Evolutionary conservation across 2,329 filamentous ascomycete genomes (phyloP).

Genomic region (Zymoseptoria brevis): DNA sequence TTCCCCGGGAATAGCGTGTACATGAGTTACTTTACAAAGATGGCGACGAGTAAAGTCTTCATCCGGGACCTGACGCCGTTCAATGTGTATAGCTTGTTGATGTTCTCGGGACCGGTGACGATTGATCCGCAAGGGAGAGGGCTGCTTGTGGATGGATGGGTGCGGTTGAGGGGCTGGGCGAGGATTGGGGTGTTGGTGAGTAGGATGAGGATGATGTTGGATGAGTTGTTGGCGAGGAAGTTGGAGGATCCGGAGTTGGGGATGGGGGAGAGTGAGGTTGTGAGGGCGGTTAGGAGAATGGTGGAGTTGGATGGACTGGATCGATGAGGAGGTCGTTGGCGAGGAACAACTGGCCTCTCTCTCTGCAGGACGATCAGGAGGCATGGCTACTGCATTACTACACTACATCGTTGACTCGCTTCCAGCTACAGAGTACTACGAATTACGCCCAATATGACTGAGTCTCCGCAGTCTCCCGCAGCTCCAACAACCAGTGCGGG

Average conservation of each 20-base stretch:
- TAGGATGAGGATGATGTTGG: slow-evolving; percentile 74
- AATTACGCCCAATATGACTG: not conserved
- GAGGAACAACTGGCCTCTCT: too few relatives aligned
- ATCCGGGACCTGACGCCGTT: slow-evolving; percentile 87
- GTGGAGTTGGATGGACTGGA: slow-evolving; percentile 73
- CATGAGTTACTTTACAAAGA: slow-evolving; percentile 84
- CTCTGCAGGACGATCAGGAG: too few relatives aligned
- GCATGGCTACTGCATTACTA: too few relatives aligned
- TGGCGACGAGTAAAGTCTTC: slow-evolving; percentile 87
- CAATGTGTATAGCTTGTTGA: slow-evolving; percentile 77
- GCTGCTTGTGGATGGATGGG: slow-evolving; percentile 85
- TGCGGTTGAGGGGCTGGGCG: slow-evolving; percentile 81
- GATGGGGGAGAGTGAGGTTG: slow-evolving; percentile 51
- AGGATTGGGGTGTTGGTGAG: slow-evolving; percentile 85
- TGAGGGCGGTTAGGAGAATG: slow-evolving; percentile 68
- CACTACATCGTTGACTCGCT: not conserved
- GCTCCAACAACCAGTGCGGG: not conserved
- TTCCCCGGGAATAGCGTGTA: slow-evolving; percentile 71
- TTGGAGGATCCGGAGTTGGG: slow-evolving; percentile 60
- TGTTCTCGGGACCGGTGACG: slow-evolving; percentile 78
- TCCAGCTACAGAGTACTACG: not conserved
- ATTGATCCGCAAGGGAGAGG: slow-evolving; percentile 84
- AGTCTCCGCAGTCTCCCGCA: not conserved
- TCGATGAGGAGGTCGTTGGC: slow-evolving; percentile 16
- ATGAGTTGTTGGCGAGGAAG: slow-evolving; percentile 71